Base-by-base conservation (phyloP, 345 rosid species). In the Citropsis articulata region DNA sequence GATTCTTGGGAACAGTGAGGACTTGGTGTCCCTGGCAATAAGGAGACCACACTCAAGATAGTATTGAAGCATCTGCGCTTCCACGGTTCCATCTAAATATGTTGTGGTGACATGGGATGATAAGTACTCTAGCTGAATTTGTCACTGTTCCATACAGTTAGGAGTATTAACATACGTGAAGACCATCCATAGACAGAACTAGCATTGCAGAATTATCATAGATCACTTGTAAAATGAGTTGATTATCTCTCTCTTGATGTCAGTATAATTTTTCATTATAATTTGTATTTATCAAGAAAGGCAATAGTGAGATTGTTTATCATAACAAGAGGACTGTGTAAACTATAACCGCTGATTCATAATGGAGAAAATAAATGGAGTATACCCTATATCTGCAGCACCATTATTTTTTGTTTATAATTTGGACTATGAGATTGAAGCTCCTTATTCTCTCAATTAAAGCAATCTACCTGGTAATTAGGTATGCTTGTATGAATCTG, bases 401-500 rank as follows among this genome's bases (percentile, higher is more conserved):
- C 21, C 5, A 21, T 63, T 56, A 28, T 18, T 38, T 72, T 68
- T 73, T 8, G 8, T 36, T 53, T 45, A 72, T 57, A 64, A 61
- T 69, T 63, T 74, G 3, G 79, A 53, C 73, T 40, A 6, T 63
- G 22, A 69, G 38, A 55, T 65, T 25, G 28, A 64, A 73, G 53
- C 38, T 40, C 65, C 68, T 68, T 24, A 38, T 71, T 68, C 40
- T 70, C 56, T 78, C 66, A 75, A 45, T 60, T 83, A 65, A 82
- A 56, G 38, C 60, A 80, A 75, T 66, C 66, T 60, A 27, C 40
- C 66, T 31, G 68, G 65, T 74, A 73, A 79, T 66, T 77, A 93
- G 95, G 90, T 93, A 93, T 81, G 78, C 88, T 40, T 78, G 80
- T 75, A 86, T 93, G 80, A 80, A 87, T 79, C 84, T 93, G 36